phyloP scores from a whole-genome alignment of 345 rosid genomes.

The Citrus inodora region DNA sequence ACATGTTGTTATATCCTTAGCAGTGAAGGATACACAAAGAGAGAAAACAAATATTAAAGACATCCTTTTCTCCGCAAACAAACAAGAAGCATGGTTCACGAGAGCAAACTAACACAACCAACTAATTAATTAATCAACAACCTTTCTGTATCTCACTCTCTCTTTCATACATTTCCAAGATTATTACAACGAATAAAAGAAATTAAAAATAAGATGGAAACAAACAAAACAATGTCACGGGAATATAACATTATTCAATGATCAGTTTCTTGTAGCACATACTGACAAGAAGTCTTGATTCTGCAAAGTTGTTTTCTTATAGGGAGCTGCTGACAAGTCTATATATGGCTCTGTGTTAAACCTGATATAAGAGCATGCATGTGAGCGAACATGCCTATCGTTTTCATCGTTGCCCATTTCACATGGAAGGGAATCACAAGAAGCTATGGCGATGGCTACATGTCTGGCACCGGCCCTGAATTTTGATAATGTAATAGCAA shows the following conservation, averaged over 20 bases:
- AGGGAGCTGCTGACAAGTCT: not conserved
- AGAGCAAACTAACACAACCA: constrained; percentile 7
- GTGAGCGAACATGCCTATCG: constrained; percentile 7
- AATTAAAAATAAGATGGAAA: not conserved
- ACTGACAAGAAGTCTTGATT: not conserved
- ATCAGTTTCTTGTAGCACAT: too few species aligned
- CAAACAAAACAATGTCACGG: constrained; percentile 12
- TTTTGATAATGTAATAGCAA: not conserved
- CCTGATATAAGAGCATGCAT: not conserved
- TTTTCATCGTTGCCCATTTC: constrained; percentile 1
- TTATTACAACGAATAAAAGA: not conserved
- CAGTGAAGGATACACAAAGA: too few species aligned
- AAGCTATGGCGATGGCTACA: not conserved
- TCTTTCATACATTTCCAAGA: constrained; percentile 5
- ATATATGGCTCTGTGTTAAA: not conserved
- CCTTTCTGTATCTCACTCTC: not conserved
- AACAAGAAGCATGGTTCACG: not conserved
- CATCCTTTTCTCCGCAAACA: not conserved
- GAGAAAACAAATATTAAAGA: too few species aligned
- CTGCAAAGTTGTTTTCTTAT: not conserved
- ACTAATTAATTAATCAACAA: not conserved
- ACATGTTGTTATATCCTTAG: too few species aligned
- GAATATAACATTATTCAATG: not conserved
- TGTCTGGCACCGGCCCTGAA: not conserved
- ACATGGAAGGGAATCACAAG: constrained; percentile 4